phyloP scores from a whole-genome alignment of 257 asterid species.

The Linaria vulgaris region DNA sequence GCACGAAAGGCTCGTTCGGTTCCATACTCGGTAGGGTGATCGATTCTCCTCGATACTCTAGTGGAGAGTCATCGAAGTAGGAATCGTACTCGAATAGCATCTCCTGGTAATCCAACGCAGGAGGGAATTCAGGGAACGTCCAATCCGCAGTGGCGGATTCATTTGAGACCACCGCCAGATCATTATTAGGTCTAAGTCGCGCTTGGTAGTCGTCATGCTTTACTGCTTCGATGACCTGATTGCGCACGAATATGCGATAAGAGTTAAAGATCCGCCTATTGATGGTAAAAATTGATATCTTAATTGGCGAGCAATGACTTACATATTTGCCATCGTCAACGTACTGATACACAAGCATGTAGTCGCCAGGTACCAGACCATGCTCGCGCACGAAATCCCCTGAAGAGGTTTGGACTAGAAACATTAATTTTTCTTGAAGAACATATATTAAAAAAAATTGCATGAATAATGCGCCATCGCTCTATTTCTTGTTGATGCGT shows the following conservation, averaged over 20 bases:
- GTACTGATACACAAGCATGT: slow-evolving; percentile 48
- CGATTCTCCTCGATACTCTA: slow-evolving; percentile 38
- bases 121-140: slow-evolving; percentile 18
- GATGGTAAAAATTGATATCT: neutral
- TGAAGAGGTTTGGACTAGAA: slow-evolving; percentile 16
- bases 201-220: slow-evolving; percentile 28
- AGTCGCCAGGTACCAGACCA: slow-evolving; percentile 41
- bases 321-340: slow-evolving; percentile 47
- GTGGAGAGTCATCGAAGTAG: slow-evolving; percentile 47
- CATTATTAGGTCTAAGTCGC: slow-evolving; percentile 3
- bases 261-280: neutral
- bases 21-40: slow-evolving; percentile 37
- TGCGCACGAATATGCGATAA: neutral
- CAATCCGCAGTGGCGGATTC: slow-evolving; percentile 17
- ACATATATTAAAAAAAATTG: too few relatives aligned
- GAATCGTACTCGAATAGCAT: slow-evolving; percentile 33
- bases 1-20: slow-evolving; percentile 28
- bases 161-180: slow-evolving; percentile 6
- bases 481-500: too few relatives aligned
- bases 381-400: slow-evolving; percentile 46
- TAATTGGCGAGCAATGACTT: slow-evolving; percentile 23
- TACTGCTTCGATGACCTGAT: slow-evolving; percentile 49
- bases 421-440: too few relatives aligned
- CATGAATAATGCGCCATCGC: too few relatives aligned
- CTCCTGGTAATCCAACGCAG: slow-evolving; percentile 5